These are phyloP conservation scores for Paramecium primaurelia DNA, from an alignment of 73 alveolate genomes.

Conservation along the genomic window DNA sequence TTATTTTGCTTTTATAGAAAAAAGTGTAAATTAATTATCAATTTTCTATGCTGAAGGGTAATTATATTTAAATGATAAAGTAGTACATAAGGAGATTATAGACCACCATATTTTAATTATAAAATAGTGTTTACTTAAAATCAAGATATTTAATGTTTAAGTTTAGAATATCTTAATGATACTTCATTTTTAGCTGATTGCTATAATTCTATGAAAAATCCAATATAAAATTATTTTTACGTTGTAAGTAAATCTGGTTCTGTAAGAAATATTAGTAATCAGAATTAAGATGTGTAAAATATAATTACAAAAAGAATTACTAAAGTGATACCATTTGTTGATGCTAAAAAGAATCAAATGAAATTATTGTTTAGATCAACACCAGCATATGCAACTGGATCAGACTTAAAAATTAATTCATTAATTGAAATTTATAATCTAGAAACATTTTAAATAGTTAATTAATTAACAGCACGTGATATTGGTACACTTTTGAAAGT, in stretches of 20 bases:
- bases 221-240: neutral
- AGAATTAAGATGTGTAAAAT: neutral
- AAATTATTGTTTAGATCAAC: neutral
- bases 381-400: neutral
- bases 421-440: neutral
- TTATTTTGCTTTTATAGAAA: neutral
- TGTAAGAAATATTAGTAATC: neutral
- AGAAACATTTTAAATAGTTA: neutral
- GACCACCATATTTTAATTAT: neutral
- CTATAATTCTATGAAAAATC: neutral
- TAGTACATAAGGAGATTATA: neutral
- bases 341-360: neutral
- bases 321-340: neutral
- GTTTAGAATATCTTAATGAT: neutral
- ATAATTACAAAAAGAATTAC: neutral
- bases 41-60: neutral
- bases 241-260: neutral
- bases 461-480: neutral
- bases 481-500: neutral
- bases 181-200: neutral
- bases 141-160: neutral
- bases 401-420: neutral
- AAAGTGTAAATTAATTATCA: neutral
- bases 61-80: neutral
- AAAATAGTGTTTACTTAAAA: neutral